Evolutionary conservation across 2,329 filamentous ascomycete genomes (phyloP).

Genomic region (Lecanicillium sp.): DNA sequence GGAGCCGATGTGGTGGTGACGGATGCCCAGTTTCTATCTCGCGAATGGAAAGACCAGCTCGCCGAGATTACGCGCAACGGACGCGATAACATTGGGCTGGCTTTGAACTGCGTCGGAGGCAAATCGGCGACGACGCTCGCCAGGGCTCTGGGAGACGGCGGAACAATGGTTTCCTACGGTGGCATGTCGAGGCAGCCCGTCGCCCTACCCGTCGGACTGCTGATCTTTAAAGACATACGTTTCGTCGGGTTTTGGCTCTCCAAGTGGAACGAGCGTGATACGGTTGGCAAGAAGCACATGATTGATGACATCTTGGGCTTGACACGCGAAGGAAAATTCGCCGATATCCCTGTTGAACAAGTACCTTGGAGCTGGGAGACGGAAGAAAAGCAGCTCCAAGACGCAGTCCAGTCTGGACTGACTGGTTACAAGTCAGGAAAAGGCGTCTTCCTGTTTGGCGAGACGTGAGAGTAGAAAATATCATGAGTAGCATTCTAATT

Average conservation of each 20-base stretch:
- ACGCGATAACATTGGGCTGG: conserved; percentile 67
- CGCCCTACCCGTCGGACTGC: conserved; percentile 68
- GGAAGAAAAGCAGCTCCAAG: conserved; percentile 58
- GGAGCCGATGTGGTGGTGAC: conserved; percentile 54
- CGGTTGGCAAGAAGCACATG: conserved; percentile 67
- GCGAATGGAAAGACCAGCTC: conserved; percentile 56
- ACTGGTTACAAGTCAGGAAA: conserved; percentile 83
- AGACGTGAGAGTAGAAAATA: too few species aligned
- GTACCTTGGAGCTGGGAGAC: conserved; percentile 81
- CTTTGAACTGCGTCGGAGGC: conserved; percentile 90
- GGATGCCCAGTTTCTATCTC: conserved; percentile 47
- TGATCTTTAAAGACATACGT: conserved; percentile 89
- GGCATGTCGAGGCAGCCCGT: conserved; percentile 91
- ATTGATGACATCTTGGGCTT: conserved; percentile 79
- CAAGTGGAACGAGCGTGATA: conserved; percentile 74
- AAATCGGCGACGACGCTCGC: conserved; percentile 75
- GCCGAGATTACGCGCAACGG: conserved; percentile 64
- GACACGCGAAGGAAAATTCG: conserved; percentile 70
- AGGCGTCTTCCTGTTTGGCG: conserved; percentile 76
- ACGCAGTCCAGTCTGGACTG: conserved; percentile 76
- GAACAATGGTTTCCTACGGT: conserved; percentile 85
- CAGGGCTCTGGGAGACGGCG: conserved; percentile 62
- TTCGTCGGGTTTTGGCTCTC: conserved; percentile 96
- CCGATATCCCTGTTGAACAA: conserved; percentile 75
- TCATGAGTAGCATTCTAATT: not conserved